A percentile compares a stretch with the other conserved stretches of the same genome.
phyloP scores from a whole-genome alignment of 2,329 filamentous ascomycete species.

The Ceratocystis alfenasii region DNA sequence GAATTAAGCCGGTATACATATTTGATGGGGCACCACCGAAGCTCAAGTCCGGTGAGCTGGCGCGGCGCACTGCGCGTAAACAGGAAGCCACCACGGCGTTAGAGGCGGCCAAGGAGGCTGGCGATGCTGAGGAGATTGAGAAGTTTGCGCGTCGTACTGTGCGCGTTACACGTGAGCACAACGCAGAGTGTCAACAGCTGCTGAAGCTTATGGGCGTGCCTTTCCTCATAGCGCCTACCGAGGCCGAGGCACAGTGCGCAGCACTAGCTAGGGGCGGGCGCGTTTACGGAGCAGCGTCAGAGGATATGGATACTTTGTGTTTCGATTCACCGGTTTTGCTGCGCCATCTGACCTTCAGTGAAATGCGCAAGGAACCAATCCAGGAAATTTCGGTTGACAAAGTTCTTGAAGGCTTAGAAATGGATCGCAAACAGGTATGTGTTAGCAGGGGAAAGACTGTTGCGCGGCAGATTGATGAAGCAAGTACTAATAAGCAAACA shows the following conservation, averaged over 20 bases:
- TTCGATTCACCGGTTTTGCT: slow-evolving; percentile 87
- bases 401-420: slow-evolving; percentile 72
- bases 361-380: slow-evolving; percentile 94
- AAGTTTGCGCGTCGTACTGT: slow-evolving; percentile 93
- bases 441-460: not conserved
- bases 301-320: slow-evolving; percentile 98
- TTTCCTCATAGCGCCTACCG: slow-evolving; percentile 87
- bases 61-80: slow-evolving; percentile 92
- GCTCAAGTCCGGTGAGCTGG: slow-evolving; percentile 92
- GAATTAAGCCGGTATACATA: slow-evolving; percentile 96
- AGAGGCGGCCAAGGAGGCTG: slow-evolving; percentile 93
- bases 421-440: slow-evolving; percentile 72
- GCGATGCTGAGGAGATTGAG: slow-evolving; percentile 92
- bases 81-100: slow-evolving; percentile 79
- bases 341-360: slow-evolving; percentile 88
- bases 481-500: slow-evolving; percentile 30
- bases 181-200: slow-evolving; percentile 81
- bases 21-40: slow-evolving; percentile 96
- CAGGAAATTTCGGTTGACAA: slow-evolving; percentile 85
- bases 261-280: slow-evolving; percentile 80
- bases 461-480: not conserved
- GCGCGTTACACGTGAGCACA: slow-evolving; percentile 90
- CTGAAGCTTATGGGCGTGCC: slow-evolving; percentile 93
- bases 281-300: slow-evolving; percentile 90
- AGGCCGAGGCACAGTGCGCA: slow-evolving; percentile 94